Conservation (phyloP, 1,284 basidiomycete species). For the Malassezia psittaci region DNA sequence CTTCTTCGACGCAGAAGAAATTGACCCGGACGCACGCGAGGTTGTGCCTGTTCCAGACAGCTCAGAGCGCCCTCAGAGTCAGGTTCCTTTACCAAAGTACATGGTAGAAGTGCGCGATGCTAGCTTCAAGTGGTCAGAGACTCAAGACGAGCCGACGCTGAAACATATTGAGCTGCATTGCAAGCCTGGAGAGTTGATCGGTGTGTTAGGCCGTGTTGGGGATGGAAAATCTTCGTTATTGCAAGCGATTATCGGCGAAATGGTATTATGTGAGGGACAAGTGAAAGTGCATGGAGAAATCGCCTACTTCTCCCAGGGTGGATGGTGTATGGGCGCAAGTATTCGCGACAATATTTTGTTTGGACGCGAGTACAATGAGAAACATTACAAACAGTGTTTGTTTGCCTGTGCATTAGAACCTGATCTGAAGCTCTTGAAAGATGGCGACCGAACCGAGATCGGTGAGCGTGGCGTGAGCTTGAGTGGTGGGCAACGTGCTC, state of each 20-base stretch:
- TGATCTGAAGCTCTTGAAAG: conserved; percentile 64
- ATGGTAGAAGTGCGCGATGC: conserved; percentile 51
- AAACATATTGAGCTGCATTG: conserved; percentile 68
- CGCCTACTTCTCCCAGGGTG: conserved; percentile 81
- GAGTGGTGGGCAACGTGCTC: conserved; percentile 61
- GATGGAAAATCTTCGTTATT: conserved; percentile 61
- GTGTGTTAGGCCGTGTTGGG: conserved; percentile 80
- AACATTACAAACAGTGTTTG: conserved; percentile 47
- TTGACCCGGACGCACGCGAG: conserved; percentile 51
- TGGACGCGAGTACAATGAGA: conserved; percentile 72
- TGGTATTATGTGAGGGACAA: conserved; percentile 65
- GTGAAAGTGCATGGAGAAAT: conserved; percentile 61
- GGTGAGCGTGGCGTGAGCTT: conserved; percentile 61
- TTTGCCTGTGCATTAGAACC: conserved; percentile 72
- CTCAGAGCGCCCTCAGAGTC: background rate
- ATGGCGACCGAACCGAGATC: conserved; percentile 66
- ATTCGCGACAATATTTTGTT: conserved; percentile 54
- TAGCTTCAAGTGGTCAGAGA: conserved; percentile 58
- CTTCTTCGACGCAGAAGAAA: conserved; percentile 69
- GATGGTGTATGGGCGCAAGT: conserved; percentile 60
- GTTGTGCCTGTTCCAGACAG: background rate
- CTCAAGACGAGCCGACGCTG: conserved; percentile 48
- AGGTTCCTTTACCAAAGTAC: background rate
- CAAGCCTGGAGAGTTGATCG: conserved; percentile 74
- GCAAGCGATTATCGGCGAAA: conserved; percentile 66